These are phyloP conservation scores for Sporisorium graminicola DNA, from an alignment of 1,284 basidiomycete genomes.

Conservation along the genomic window DNA sequence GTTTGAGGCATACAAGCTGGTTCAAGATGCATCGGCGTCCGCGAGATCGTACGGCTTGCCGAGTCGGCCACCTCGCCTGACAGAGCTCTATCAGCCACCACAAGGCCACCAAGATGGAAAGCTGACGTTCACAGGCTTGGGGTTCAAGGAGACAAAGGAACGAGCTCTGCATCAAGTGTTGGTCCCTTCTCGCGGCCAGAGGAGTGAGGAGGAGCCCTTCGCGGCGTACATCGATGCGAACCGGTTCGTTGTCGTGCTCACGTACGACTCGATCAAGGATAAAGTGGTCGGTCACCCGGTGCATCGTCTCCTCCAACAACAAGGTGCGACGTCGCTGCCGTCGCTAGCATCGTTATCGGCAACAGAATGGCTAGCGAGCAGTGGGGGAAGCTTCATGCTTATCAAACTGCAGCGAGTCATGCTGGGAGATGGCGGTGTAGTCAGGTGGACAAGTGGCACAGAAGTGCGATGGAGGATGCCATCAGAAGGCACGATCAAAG, in stretches of 20 bases:
- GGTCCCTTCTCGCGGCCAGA: constrained; percentile 16
- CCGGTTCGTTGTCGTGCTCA: constrained; percentile 34
- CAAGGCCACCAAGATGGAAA: constrained; percentile 1
- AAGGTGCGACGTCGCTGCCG: constrained; percentile 6
- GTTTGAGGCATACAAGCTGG: constrained; percentile 56
- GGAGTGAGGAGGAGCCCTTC: constrained; percentile 21
- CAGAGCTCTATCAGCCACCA: constrained; percentile 27
- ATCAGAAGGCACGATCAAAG: constrained; percentile 17
- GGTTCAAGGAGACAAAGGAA: constrained; percentile 53
- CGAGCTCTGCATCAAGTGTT: constrained; percentile 37
- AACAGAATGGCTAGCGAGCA: constrained; percentile 29
- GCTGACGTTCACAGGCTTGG: constrained; percentile 21
- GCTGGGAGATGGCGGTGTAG: not conserved
- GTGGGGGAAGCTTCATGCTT: constrained; percentile 1
- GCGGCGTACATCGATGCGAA: constrained; percentile 48
- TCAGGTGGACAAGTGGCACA: constrained; percentile 15
- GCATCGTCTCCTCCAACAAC: constrained; percentile 8
- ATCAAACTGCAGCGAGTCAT: constrained; percentile 20
- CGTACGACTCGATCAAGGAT: constrained; percentile 14
- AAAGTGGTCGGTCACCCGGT: constrained; percentile 34
- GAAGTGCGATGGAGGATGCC: constrained; percentile 10
- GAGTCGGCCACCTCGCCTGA: constrained; percentile 25
- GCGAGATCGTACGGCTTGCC: constrained; percentile 20
- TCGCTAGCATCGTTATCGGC: constrained; percentile 32
- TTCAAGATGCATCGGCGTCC: constrained; percentile 25